Evolutionary conservation across 1,284 basidiomycete species (phyloP).

Genomic region (Ustilago nuda): DNA sequence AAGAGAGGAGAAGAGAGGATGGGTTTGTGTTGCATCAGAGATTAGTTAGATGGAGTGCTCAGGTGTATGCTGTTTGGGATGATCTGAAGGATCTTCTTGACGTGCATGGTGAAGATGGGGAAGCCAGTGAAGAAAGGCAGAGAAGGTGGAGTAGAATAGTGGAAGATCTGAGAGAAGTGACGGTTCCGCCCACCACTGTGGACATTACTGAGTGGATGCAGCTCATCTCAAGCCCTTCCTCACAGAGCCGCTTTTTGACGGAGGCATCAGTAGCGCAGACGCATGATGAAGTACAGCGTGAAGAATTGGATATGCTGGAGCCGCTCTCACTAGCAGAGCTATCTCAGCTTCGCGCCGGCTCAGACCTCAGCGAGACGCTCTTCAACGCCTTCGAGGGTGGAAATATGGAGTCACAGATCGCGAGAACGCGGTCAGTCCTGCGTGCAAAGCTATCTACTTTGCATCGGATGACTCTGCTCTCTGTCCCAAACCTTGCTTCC

Average conservation of each 20-base stretch:
- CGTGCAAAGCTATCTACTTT: conserved; percentile 19
- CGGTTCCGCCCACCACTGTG: conserved; percentile 5
- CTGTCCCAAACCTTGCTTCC: neutral
- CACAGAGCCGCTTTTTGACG: neutral
- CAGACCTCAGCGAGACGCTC: neutral
- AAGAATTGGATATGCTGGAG: neutral
- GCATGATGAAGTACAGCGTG: neutral
- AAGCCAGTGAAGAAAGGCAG: neutral
- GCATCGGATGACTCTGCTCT: conserved; percentile 29
- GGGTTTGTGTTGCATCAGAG: conserved; percentile 14
- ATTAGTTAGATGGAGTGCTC: conserved; percentile 26
- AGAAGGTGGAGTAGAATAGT: neutral
- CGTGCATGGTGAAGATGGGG: neutral
- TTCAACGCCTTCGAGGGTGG: neutral
- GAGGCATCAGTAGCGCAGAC: too few relatives aligned
- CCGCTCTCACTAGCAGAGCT: conserved; percentile 7
- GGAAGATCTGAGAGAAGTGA: conserved; percentile 8
- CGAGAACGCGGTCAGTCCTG: neutral
- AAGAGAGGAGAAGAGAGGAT: neutral
- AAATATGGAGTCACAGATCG: neutral
- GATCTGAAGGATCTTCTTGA: neutral
- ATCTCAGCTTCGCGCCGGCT: neutral
- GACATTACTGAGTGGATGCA: conserved; percentile 39
- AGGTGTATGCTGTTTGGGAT: neutral
- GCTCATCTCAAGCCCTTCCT: neutral